Base-by-base conservation (phyloP, 2,329 filamentous ascomycete species). In the Aureobasidium pullulans region DNA sequence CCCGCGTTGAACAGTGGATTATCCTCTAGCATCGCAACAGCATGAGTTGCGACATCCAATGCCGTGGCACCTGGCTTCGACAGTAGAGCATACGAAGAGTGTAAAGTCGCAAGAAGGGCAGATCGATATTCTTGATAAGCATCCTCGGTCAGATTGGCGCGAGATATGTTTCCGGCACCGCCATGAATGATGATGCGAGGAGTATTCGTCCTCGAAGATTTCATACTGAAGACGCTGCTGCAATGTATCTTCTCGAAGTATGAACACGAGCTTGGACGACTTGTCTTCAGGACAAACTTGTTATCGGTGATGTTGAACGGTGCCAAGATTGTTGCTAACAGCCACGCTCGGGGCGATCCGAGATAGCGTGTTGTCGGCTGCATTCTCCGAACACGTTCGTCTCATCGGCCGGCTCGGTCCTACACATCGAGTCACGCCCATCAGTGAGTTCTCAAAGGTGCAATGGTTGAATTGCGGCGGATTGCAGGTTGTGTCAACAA, bases 1-100 rank as follows among this genome's bases (percentile, higher is more conserved):
- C 85, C 90, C 60, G 85, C 85, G 75, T 96, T 96, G 80, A 94
- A 96, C 4, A 95, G 81, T 1, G 86, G 81, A 68, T 91, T 84
- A 68, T 95, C 79, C 74, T 96, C 91, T 15, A 96, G 82, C 29
- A 86, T 79, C 1, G 79, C 76, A 10, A 95, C 90, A 46, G 90
- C 90, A 70, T 86, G 82, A 1, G 87, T 86, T 1, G 89, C 90
- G 0, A 85, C 82, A 59, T 90, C 85, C 13, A 96, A 79, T 0
- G 91, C 88, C 0, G 79, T 79, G 8, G 82, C 80, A 2, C 63
- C 63, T 0, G 71, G 69, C 3, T 66, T 54, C 0, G 53, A 43
- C 0, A 79, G 70, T 3, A 66, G 60, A 0, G 60, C 23, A 9
- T 68, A 59, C 0, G 74, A 66, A 28, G 64, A 53, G 9, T 63